A percentile compares a stretch with the other conserved stretches of the same genome.
These are phyloP conservation scores for Sphagnum magellanicum DNA, from an alignment of 228 moss, liverwort and hornwort genomes.

Conservation along the genomic window DNA sequence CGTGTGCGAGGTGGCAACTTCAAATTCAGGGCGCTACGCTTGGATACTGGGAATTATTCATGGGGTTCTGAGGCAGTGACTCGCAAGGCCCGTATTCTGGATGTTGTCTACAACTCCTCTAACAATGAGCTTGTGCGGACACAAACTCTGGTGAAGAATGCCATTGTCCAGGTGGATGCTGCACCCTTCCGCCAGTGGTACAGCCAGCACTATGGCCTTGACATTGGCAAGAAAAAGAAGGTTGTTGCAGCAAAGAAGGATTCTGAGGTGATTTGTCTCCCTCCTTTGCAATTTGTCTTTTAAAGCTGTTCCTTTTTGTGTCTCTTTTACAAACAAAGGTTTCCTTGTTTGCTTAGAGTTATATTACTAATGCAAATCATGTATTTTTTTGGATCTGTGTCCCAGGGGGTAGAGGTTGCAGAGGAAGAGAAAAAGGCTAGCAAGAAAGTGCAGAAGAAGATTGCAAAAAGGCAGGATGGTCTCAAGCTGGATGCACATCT, in stretches of 20 bases:
- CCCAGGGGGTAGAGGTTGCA: constrained; percentile 8
- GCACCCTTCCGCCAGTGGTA: constrained; percentile 50
- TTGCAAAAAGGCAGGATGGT: constrained; percentile 34
- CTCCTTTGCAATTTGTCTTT: not conserved
- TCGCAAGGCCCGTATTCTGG: constrained; percentile 61
- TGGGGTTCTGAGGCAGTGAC: constrained; percentile 55
- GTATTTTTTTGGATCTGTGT: not conserved
- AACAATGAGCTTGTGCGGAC: constrained; percentile 95
- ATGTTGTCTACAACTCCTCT: constrained; percentile 84
- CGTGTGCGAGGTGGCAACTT: constrained; percentile 81
- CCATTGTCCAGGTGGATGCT: constrained; percentile 50
- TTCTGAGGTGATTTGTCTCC: constrained; percentile 15
- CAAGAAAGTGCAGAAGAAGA: constrained; percentile 19
- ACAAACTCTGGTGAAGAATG: constrained; percentile 68
- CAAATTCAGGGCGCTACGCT: constrained; percentile 83
- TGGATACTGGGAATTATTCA: constrained; percentile 59
- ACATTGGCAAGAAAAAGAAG: constrained; percentile 57
- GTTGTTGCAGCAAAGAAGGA: constrained; percentile 29
- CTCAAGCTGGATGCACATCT: constrained; percentile 30
- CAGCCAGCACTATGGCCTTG: constrained; percentile 38
- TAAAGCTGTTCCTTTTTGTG: too few relatives aligned
- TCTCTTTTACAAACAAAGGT: too few relatives aligned
- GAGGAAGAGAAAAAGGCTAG: constrained; percentile 47
- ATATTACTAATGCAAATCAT: too few relatives aligned
- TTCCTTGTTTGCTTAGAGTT: too few relatives aligned